Evolutionary conservation across 1,139 yeast species (phyloP).

Genomic region (Candida sanyaensis): DNA sequence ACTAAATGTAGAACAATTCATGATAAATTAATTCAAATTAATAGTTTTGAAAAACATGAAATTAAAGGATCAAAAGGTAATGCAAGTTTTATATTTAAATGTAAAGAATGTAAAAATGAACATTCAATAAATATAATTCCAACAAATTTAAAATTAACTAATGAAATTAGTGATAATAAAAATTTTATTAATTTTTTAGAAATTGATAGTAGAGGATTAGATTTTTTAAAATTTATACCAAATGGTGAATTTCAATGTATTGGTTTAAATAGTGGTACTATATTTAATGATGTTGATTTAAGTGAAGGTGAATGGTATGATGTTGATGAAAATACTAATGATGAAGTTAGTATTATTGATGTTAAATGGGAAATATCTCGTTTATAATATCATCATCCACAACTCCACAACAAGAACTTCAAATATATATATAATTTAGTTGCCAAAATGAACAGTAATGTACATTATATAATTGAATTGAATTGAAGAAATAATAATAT

Average conservation of each 20-base stretch:
- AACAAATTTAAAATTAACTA: conserved; percentile 30
- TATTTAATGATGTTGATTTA: conserved; percentile 66
- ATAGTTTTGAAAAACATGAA: conserved; percentile 61
- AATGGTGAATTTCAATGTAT: conserved; percentile 66
- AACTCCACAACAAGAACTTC: no score
- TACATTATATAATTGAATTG: no score
- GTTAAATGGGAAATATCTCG: conserved; percentile 49
- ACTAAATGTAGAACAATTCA: conserved; percentile 79
- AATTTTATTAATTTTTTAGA: conserved; percentile 42
- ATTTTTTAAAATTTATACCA: conserved; percentile 67
- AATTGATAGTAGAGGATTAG: conserved; percentile 86
- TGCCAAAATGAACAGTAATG: no score
- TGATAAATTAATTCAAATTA: conserved; percentile 71
- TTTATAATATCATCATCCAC: no score
- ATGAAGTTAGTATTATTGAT: conserved; percentile 81
- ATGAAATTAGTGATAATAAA: conserved; percentile 23
- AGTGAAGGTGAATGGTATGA: conserved; percentile 92
- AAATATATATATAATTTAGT: no score
- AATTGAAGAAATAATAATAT: no score
- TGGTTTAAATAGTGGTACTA: conserved; percentile 53
- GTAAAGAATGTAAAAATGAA: conserved; percentile 61
- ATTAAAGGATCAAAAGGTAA: conserved; percentile 77
- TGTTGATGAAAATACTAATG: conserved; percentile 82
- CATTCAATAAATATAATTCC: conserved; percentile 39
- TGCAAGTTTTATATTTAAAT: conserved; percentile 80